phyloP scores from a whole-genome alignment of 495 filamentous ascomycete species.

The Podospora fimiseda region DNA sequence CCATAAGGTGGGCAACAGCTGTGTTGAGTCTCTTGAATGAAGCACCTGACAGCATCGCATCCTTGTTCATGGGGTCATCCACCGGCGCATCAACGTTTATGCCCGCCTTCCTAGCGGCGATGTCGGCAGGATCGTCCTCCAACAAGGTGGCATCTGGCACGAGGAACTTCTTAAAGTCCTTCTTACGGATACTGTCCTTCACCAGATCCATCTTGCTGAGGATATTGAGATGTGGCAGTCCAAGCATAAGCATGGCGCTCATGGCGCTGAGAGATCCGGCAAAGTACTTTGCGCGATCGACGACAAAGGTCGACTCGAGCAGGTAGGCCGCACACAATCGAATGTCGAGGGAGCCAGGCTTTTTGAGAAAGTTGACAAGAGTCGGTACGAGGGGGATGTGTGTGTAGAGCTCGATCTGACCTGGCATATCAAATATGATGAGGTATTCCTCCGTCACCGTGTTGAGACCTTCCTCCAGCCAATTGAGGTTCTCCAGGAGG shows the following conservation, averaged over 20 bases:
- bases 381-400: conserved; percentile 87
- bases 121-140: conserved; percentile 60
- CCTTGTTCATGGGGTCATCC: conserved; percentile 51
- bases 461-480: conserved; percentile 80
- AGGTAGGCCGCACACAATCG: conserved; percentile 93
- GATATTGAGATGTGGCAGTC: conserved; percentile 91
- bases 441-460: conserved; percentile 88
- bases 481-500: conserved; percentile 92
- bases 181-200: conserved; percentile 70
- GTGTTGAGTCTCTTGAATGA: conserved; percentile 73
- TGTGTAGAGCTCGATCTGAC: conserved; percentile 98
- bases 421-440: conserved; percentile 96
- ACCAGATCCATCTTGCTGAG: conserved; percentile 96
- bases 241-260: conserved; percentile 97
- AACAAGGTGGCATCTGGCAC: conserved; percentile 73
- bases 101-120: conserved; percentile 35
- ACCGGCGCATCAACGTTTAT: conserved; percentile 35
- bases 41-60: conserved; percentile 68
- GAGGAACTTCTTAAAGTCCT: conserved; percentile 79
- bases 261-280: conserved; percentile 91
- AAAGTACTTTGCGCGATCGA: conserved; percentile 95
- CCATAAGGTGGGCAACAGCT: conserved; percentile 83
- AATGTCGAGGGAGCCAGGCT: conserved; percentile 75
- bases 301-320: conserved; percentile 88
- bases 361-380: conserved; percentile 74